Percentiles rank a stretch among this genome's conserved stretches.
phyloP scores from a whole-genome alignment of 257 asterid species.

The Euphrasia confusa region DNA sequence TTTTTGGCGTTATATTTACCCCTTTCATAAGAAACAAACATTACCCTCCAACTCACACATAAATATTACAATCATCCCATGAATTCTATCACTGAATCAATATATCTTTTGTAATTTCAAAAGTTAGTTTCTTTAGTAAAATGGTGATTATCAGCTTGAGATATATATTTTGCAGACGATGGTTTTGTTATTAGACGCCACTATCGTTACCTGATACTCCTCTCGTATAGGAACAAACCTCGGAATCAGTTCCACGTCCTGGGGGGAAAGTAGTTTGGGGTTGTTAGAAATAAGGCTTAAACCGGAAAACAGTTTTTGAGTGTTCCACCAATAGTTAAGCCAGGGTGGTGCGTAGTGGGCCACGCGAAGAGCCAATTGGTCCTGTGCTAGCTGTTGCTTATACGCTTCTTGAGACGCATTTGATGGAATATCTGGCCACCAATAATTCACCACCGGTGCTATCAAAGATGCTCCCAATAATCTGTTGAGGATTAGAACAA shows the following conservation, averaged over 20 bases:
- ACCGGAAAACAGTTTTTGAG: constrained; percentile 56
- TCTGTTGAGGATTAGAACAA: constrained; percentile 30
- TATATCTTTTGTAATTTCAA: too few relatives aligned
- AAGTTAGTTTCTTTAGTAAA: too few relatives aligned
- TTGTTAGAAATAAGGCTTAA: constrained; percentile 29
- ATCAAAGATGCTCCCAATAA: constrained; percentile 68
- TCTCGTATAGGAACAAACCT: constrained; percentile 21
- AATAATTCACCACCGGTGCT: constrained; percentile 62
- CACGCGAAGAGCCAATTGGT: constrained; percentile 68
- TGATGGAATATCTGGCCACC: constrained; percentile 70
- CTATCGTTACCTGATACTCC: constrained; percentile 28
- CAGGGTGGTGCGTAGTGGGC: constrained; percentile 64
- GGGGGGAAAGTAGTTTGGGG: constrained; percentile 36
- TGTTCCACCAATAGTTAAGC: constrained; percentile 80
- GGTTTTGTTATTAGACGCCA: too few relatives aligned
- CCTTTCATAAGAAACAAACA: too few relatives aligned
- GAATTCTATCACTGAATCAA: too few relatives aligned
- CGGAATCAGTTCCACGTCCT: constrained; percentile 48
- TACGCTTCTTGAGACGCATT: constrained; percentile 48
- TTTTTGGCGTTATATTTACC: too few relatives aligned
- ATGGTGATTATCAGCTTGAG: too few relatives aligned
- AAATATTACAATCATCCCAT: too few relatives aligned
- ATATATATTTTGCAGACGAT: too few relatives aligned
- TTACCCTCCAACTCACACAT: too few relatives aligned
- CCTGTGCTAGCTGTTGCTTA: constrained; percentile 38